Conservation (phyloP, 495 filamentous ascomycete genomes). For the Tuber borchii region DNA sequence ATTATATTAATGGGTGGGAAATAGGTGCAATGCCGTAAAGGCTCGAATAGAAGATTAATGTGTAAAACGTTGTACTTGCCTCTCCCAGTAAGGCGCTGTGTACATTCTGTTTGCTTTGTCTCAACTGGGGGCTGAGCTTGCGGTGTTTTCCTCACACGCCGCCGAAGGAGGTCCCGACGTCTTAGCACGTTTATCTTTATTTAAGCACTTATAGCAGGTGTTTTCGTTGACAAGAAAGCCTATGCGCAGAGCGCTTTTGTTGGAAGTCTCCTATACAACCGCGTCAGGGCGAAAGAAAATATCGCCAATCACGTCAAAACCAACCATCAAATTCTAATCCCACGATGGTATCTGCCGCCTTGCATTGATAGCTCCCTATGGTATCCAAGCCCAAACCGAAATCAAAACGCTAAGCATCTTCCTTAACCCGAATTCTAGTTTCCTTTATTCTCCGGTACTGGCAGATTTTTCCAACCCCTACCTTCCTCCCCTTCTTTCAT, state of each 20-base stretch:
- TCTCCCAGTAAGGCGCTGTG: background rate
- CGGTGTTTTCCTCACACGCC: background rate
- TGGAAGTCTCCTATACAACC: background rate
- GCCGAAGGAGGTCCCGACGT: background rate
- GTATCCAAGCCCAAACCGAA: background rate
- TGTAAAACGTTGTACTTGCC: background rate
- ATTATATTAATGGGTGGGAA: background rate
- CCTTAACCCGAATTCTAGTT: background rate
- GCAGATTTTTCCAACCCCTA: slow-evolving; percentile 51
- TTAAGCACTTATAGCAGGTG: background rate
- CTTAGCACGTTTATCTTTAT: background rate
- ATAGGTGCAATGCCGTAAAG: background rate
- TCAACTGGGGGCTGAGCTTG: background rate
- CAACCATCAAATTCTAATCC: background rate
- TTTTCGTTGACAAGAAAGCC: background rate
- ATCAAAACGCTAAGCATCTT: background rate
- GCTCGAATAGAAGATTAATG: background rate
- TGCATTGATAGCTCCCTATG: background rate
- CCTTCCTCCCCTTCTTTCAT: slow-evolving; percentile 52
- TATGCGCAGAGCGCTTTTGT: background rate
- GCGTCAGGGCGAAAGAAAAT: background rate
- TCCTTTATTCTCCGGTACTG: slow-evolving; percentile 26
- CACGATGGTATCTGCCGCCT: background rate
- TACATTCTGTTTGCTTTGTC: background rate
- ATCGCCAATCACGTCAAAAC: background rate